Conservation (phyloP, 2,329 filamentous ascomycete genomes). For the Aspergillus quadrilineatus region DNA sequence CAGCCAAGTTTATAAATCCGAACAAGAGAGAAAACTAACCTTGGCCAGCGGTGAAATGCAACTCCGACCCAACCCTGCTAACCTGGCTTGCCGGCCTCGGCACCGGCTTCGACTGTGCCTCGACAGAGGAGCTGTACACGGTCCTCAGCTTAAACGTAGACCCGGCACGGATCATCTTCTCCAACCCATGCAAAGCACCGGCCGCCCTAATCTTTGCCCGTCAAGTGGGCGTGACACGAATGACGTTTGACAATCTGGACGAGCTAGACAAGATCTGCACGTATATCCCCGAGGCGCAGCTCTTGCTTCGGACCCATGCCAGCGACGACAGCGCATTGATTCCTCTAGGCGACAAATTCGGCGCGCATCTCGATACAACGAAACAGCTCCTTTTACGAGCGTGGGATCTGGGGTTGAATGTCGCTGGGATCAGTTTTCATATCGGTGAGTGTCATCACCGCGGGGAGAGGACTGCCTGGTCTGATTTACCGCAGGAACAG, state of each 20-base stretch:
- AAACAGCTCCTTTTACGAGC: slow-evolving; percentile 21
- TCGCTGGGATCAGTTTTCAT: slow-evolving; percentile 33
- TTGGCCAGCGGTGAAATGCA: slow-evolving; percentile 29
- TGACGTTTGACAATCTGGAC: slow-evolving; percentile 32
- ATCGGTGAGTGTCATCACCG: too few species aligned
- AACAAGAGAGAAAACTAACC: slow-evolving; percentile 10
- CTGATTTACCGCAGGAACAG: too few species aligned
- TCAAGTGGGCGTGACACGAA: slow-evolving; percentile 6
- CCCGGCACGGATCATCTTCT: background rate
- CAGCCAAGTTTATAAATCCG: too few species aligned
- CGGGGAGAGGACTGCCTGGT: too few species aligned
- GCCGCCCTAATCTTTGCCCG: background rate
- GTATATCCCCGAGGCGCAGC: slow-evolving; percentile 19
- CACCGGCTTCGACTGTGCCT: slow-evolving; percentile 31
- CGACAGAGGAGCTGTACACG: slow-evolving; percentile 23
- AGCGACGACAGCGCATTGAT: slow-evolving; percentile 7
- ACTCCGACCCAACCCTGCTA: slow-evolving; percentile 26
- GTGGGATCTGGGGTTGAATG: slow-evolving; percentile 21
- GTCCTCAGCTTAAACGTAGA: slow-evolving; percentile 25
- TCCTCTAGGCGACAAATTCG: slow-evolving; percentile 1
- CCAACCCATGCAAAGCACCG: background rate
- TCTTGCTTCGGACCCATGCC: slow-evolving; percentile 23
- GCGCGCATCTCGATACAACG: background rate
- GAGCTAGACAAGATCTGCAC: slow-evolving; percentile 27
- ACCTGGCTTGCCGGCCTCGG: slow-evolving; percentile 24